A percentile compares a stretch with the other conserved stretches of the same genome.
Conservation (phyloP, 1,139 yeast genomes). For the Kazachstania sp. region DNA sequence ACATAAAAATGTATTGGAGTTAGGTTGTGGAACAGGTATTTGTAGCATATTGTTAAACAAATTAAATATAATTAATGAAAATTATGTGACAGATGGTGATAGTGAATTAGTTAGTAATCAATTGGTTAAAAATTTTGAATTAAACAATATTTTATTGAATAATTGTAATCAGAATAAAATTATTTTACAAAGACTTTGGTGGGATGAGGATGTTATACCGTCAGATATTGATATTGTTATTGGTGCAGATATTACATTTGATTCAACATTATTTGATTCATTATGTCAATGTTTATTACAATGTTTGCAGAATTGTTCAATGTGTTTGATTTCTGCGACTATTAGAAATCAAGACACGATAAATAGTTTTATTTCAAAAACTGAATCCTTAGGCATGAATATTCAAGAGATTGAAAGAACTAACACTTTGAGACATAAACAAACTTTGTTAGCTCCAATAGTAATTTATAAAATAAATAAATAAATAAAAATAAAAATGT, state of each 20-base stretch:
- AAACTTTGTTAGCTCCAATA: slow-evolving; percentile 22
- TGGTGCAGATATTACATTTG: slow-evolving; percentile 88
- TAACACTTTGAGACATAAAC: background rate
- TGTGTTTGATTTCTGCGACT: slow-evolving; percentile 50
- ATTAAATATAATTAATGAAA: slow-evolving; percentile 18
- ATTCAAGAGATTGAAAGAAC: slow-evolving; percentile 28
- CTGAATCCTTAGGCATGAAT: slow-evolving; percentile 25
- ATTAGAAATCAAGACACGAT: slow-evolving; percentile 57
- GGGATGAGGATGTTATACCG: slow-evolving; percentile 42
- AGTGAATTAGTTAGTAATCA: slow-evolving; percentile 45
- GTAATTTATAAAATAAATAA: slow-evolving; percentile 17
- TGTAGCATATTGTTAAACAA: slow-evolving; percentile 2
- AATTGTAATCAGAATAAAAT: slow-evolving; percentile 9
- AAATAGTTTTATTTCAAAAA: slow-evolving; percentile 41
- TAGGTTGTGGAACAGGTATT: slow-evolving; percentile 83
- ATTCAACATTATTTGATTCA: slow-evolving; percentile 48
- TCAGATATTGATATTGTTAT: slow-evolving; percentile 41
- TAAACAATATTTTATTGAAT: slow-evolving; percentile 35
- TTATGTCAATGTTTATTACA: slow-evolving; percentile 44
- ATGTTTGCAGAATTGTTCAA: slow-evolving; percentile 27
- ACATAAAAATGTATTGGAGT: slow-evolving; percentile 42
- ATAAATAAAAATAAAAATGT: slow-evolving; percentile 30
- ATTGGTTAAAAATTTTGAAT: slow-evolving; percentile 37
- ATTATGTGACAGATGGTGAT: slow-evolving; percentile 74
- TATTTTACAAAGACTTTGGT: slow-evolving; percentile 46